phyloP scores from a whole-genome alignment of 441 rosid genomes.

The Biscutella laevigata region DNA sequence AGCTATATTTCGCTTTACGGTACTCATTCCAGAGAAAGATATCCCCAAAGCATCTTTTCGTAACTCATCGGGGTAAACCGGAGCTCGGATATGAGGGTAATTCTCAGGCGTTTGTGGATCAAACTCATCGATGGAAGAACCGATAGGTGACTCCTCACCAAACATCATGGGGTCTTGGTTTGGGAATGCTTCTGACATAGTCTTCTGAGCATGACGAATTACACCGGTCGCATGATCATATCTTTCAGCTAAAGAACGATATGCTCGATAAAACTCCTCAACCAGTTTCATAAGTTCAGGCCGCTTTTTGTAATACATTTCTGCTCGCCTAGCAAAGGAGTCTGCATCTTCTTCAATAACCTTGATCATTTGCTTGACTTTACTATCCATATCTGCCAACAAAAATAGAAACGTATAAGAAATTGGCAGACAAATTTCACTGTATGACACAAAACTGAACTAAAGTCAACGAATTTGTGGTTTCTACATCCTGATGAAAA shows the following conservation, averaged over 20 bases:
- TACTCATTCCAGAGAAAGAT: slow-evolving; percentile 33
- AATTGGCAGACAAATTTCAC: background rate
- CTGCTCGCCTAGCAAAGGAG: slow-evolving; percentile 97
- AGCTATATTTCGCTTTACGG: slow-evolving; percentile 49
- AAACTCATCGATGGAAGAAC: slow-evolving; percentile 33
- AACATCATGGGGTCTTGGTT: slow-evolving; percentile 62
- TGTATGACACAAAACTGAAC: slow-evolving; percentile 2
- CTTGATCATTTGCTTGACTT: slow-evolving; percentile 92
- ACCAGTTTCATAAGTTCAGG: slow-evolving; percentile 97
- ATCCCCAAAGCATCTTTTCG: slow-evolving; percentile 49
- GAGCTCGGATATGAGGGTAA: slow-evolving; percentile 37
- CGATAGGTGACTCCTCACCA: slow-evolving; percentile 58
- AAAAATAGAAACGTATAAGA: slow-evolving; percentile 12
- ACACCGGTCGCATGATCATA: slow-evolving; percentile 92
- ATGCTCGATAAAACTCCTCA: slow-evolving; percentile 93
- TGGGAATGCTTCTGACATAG: slow-evolving; percentile 90
- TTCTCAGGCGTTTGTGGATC: slow-evolving; percentile 67
- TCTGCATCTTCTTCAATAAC: slow-evolving; percentile 98
- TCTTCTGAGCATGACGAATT: slow-evolving; percentile 77
- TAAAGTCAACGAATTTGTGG: background rate
- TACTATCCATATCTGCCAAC: slow-evolving; percentile 83
- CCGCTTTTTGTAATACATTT: slow-evolving; percentile 93
- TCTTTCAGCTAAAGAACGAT: slow-evolving; percentile 96
- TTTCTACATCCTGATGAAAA: background rate
- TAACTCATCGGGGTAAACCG: slow-evolving; percentile 46